Percentiles rank a stretch among this genome's conserved stretches.
Evolutionary conservation across 2,329 filamentous ascomycete species (phyloP).

Genomic region (Exophiala calicioides): DNA sequence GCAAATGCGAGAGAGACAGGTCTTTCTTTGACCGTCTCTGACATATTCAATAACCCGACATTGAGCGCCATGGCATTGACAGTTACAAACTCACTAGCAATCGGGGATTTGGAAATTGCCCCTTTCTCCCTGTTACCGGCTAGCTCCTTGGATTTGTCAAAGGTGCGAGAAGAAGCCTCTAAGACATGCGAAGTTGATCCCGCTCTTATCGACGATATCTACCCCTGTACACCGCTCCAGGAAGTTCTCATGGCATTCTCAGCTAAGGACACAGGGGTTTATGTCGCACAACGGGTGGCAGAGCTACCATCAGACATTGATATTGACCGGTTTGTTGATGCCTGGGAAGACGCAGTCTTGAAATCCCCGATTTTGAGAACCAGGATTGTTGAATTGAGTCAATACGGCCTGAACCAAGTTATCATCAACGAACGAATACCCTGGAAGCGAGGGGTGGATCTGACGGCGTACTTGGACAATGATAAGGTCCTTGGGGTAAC

Average conservation of each 20-base stretch:
- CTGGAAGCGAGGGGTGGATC: constrained; percentile 37
- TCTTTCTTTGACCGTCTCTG: constrained; percentile 30
- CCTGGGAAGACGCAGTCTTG: constrained; percentile 49
- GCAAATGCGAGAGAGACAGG: constrained; percentile 26
- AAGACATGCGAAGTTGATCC: constrained; percentile 24
- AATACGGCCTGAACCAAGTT: constrained; percentile 42
- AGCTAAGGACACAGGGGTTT: constrained; percentile 39
- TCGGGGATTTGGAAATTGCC: constrained; percentile 5
- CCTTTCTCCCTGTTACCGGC: constrained; percentile 16
- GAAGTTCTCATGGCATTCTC: constrained; percentile 13
- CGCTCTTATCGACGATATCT: constrained; percentile 40
- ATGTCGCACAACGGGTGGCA: constrained; percentile 50
- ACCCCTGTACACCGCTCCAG: constrained; percentile 46
- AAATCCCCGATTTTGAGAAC: constrained; percentile 53
- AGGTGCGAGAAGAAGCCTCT: constrained; percentile 22
- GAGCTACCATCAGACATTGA: constrained; percentile 42
- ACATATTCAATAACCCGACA: constrained; percentile 41
- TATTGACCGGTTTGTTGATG: constrained; percentile 45
- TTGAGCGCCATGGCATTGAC: constrained; percentile 45
- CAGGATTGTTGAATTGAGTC: constrained; percentile 44
- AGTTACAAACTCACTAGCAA: constrained; percentile 1
- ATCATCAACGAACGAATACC: constrained; percentile 40
- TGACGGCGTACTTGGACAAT: constrained; percentile 34
- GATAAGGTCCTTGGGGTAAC: constrained; percentile 34
- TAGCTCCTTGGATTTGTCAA: no score